Evolutionary conservation across 2,329 filamentous ascomycete genomes (phyloP).

Genomic region (Penicillium sp.): DNA sequence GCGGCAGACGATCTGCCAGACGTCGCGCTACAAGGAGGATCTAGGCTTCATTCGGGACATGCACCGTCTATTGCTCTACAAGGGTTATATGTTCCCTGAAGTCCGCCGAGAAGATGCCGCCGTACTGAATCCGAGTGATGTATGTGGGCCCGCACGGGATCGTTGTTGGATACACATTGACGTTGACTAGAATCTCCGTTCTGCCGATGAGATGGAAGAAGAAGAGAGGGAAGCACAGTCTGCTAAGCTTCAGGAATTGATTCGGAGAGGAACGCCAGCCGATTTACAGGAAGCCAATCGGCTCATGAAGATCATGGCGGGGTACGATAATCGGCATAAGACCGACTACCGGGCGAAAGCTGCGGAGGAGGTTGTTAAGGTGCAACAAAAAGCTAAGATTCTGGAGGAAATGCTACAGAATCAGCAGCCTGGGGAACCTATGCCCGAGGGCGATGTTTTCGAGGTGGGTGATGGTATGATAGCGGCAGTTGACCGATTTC

Average conservation of each 20-base stretch:
- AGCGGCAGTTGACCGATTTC: not conserved
- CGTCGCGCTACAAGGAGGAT: slow-evolving; percentile 95
- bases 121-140: slow-evolving; percentile 93
- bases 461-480: slow-evolving; percentile 46
- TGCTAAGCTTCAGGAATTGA: slow-evolving; percentile 96
- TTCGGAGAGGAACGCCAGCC: slow-evolving; percentile 83
- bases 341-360: slow-evolving; percentile 98
- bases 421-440: slow-evolving; percentile 74
- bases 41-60: slow-evolving; percentile 95
- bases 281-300: slow-evolving; percentile 96
- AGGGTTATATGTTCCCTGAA: slow-evolving; percentile 93
- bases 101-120: slow-evolving; percentile 90
- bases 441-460: slow-evolving; percentile 66
- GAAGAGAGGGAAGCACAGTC: slow-evolving; percentile 93
- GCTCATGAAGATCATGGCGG: slow-evolving; percentile 99
- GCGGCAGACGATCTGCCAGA: slow-evolving; percentile 97
- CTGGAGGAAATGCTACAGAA: slow-evolving; percentile 88
- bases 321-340: slow-evolving; percentile 90
- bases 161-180: slow-evolving; percentile 27
- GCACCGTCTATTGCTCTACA: slow-evolving; percentile 92
- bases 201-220: slow-evolving; percentile 97
- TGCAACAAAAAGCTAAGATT: slow-evolving; percentile 90
- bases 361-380: slow-evolving; percentile 87
- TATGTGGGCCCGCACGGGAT: slow-evolving; percentile 50
- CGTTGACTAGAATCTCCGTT: slow-evolving; percentile 73